Conservation (phyloP, 306 rosid genomes). For the Lithocarpus polystachyus region DNA sequence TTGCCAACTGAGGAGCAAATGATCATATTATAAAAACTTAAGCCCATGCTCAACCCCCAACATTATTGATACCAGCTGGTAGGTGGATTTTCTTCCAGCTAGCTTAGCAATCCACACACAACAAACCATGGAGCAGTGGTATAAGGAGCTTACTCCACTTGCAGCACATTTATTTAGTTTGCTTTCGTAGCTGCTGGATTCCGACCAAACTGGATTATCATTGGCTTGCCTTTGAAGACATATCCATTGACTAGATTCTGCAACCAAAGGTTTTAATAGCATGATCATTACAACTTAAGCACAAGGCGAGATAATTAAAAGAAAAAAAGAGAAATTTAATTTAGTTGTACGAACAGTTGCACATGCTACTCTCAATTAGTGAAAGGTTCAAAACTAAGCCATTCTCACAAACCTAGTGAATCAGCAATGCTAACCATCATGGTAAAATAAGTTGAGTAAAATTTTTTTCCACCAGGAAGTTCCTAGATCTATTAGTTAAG, state of each 20-base stretch:
- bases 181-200: constrained; percentile 61
- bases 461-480: neutral
- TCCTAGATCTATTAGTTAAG: neutral
- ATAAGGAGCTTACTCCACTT: neutral
- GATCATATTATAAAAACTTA: neutral
- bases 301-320: neutral
- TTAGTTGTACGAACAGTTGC: neutral
- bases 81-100: neutral
- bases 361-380: neutral
- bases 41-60: neutral
- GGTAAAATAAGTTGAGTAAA: neutral
- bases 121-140: neutral
- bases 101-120: neutral
- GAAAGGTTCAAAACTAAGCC: neutral
- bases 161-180: constrained; percentile 21
- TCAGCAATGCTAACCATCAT: too few relatives aligned
- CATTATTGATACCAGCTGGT: neutral
- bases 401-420: neutral
- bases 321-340: neutral
- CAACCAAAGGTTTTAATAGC: constrained; percentile 22
- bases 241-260: constrained; percentile 84
- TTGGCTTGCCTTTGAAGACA: constrained; percentile 85
- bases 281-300: constrained; percentile 4
- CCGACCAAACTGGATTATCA: constrained; percentile 90
- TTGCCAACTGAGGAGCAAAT: neutral